Conservation (phyloP, 2,329 filamentous ascomycete species). For the Colletotrichum navitas region DNA sequence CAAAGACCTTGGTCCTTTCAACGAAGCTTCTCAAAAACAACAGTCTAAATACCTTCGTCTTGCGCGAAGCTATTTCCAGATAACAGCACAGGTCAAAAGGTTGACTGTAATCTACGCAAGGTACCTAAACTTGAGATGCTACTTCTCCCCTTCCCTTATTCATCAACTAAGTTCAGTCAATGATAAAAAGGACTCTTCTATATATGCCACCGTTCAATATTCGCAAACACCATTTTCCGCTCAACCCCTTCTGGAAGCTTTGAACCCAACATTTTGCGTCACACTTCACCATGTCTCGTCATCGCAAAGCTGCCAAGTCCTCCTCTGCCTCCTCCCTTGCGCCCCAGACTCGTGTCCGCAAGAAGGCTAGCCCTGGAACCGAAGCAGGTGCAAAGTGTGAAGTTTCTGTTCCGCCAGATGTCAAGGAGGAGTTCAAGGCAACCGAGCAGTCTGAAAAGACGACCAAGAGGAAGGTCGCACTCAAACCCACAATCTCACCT, state of each 20-base stretch:
- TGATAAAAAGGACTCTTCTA: neutral
- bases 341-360: neutral
- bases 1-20: neutral
- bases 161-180: neutral
- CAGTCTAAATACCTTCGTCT: no score
- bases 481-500: neutral
- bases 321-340: fast-evolving
- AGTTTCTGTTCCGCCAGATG: neutral
- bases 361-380: neutral
- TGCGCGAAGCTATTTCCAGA: neutral
- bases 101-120: neutral
- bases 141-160: neutral
- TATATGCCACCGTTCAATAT: neutral
- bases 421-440: neutral
- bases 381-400: neutral
- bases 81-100: neutral
- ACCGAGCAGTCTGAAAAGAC: neutral
- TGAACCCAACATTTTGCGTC: no score
- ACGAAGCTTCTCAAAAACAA: neutral
- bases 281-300: neutral
- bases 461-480: neutral
- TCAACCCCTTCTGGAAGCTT: neutral
- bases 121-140: neutral
- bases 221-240: no score
- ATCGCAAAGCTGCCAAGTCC: neutral